Evolutionary conservation across 2,329 filamentous ascomycete genomes (phyloP).

Genomic region (Dactylellina cionopaga): DNA sequence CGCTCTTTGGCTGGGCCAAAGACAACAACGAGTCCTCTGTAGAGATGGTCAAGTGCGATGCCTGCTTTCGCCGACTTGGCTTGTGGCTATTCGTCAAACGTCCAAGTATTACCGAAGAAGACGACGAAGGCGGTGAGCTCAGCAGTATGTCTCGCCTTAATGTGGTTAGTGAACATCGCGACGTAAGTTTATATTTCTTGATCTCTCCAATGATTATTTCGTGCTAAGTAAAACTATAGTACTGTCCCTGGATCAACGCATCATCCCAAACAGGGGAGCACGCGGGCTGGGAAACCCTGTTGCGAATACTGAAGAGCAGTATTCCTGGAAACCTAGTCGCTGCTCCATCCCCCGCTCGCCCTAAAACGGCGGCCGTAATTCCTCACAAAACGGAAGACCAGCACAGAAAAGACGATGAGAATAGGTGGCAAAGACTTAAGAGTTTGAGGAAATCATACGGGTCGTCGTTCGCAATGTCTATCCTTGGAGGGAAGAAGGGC

Average conservation of each 20-base stretch:
- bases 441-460: constrained; percentile 57
- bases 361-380: constrained; percentile 37
- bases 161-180: constrained; percentile 76
- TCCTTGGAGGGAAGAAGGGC: constrained; percentile 46
- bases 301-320: constrained; percentile 62
- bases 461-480: constrained; percentile 51
- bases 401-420: constrained; percentile 53
- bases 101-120: constrained; percentile 68
- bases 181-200: constrained; percentile 59
- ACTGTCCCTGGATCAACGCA: constrained; percentile 81
- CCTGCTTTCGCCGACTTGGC: constrained; percentile 86
- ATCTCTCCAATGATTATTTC: background rate
- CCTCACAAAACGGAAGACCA: constrained; percentile 47
- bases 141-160: constrained; percentile 75
- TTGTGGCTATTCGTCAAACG: constrained; percentile 93
- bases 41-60: constrained; percentile 77
- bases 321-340: constrained; percentile 54
- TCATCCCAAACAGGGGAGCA: constrained; percentile 66
- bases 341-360: constrained; percentile 40
- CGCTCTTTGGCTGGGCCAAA: constrained; percentile 79
- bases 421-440: constrained; percentile 56
- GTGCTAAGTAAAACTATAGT: constrained; percentile 60
- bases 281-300: constrained; percentile 64
- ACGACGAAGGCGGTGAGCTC: constrained; percentile 67
- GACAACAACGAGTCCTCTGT: constrained; percentile 64